These are phyloP conservation scores for Eucalyptus rudis DNA, from an alignment of 345 rosid genomes.

Conservation along the genomic window DNA sequence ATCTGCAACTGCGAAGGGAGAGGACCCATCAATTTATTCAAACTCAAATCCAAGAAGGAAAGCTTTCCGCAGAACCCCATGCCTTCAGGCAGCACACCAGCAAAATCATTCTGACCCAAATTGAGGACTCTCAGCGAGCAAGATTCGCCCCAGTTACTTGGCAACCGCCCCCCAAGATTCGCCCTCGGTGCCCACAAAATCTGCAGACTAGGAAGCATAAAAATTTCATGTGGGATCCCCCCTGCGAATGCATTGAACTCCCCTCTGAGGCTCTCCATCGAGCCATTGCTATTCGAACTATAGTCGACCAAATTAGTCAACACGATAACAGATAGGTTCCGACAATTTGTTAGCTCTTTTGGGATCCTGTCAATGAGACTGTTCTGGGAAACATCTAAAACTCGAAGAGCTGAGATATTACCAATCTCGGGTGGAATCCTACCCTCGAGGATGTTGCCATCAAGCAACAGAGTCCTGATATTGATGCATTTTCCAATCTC, in stretches of 20 bases:
- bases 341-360: conserved; percentile 27
- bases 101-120: conserved; percentile 34
- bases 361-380: conserved; percentile 39
- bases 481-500: conserved; percentile 36
- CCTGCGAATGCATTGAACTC: conserved; percentile 56
- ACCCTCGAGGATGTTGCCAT: conserved; percentile 44
- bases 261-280: conserved; percentile 6
- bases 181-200: conserved; percentile 69
- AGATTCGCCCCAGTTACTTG: conserved; percentile 18
- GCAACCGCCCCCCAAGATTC: conserved; percentile 44
- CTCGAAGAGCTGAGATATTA: conserved; percentile 29
- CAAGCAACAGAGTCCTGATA: conserved; percentile 34
- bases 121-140: conserved; percentile 47
- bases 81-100: conserved; percentile 20
- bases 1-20: conserved; percentile 31
- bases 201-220: conserved; percentile 24
- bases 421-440: conserved; percentile 45
- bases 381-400: conserved; percentile 56
- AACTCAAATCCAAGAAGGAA: conserved; percentile 51
- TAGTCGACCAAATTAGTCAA: conserved; percentile 32
- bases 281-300: neutral
- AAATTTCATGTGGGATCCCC: conserved; percentile 24
- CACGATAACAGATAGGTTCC: conserved; percentile 29
- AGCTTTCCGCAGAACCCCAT: conserved; percentile 34
- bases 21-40: conserved; percentile 30